Evolutionary conservation across 768 basidiomycete genomes (phyloP), one percentile per base, ranked within the genome.

Genomic region (Lepiota brunneoincarnata): DNA sequence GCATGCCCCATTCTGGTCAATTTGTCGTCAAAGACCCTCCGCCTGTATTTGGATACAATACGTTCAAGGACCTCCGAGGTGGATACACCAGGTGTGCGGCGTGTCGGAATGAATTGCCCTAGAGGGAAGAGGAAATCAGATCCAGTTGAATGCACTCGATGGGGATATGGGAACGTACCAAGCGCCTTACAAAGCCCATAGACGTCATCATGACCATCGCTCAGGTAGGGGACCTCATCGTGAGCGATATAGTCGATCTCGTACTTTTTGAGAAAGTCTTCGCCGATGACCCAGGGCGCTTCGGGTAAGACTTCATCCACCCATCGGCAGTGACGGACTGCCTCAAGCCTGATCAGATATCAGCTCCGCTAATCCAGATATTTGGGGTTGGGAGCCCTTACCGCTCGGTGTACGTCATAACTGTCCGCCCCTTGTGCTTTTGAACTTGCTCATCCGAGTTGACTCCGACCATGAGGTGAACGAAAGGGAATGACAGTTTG

Each of bases 241-340:
- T 99, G 97, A 2, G 95, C 95, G 42, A 98, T 88, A 63, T 98
- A 99, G 68, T 99, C 97, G 58, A 99, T 96, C 69, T 87, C 67
- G 68, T 90, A 84, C 68, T 87, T 87, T 41, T 90, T 81, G 20
- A 98, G 59, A 67, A 97, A 99, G 0, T 78, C 85, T 51, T 87
- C 75, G 59, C 87, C 84, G 55, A 98, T 76, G 37, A 92, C 75
- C 97, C 96, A 98, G 2, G 97, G 97, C 2, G 89, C 90, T 36
- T 92, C 89, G 4, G 91, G 81, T 20, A 97, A 76, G 43, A 99
- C 87, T 69, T 98, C 89, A 66, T 97, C 93, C 0, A 94, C 93
- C 96, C 96, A 99, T 52, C 92, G 83, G 67, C 95, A 95, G 67
- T 98, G 93, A n/a, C 91, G 78, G n/a, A 87, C 89, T 4, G 89